phyloP scores from a whole-genome alignment of 306 rosid species.

The Quercus alba region DNA sequence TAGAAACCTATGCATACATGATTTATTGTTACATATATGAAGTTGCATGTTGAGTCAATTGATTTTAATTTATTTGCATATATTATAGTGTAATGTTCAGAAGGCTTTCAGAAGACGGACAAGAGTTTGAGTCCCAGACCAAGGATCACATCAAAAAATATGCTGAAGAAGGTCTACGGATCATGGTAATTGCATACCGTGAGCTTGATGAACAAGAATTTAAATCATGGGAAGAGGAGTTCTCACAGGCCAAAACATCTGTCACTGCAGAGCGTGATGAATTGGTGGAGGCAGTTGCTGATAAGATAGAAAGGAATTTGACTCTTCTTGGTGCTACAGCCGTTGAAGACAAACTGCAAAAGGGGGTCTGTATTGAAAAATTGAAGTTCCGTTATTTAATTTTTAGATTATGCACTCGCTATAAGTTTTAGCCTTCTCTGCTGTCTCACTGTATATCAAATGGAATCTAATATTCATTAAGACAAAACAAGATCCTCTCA shows the following conservation, averaged over 20 bases:
- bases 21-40: no score
- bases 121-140: no score
- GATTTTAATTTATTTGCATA: background rate
- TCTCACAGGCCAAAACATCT: constrained; percentile 21
- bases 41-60: background rate
- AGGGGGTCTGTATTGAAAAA: constrained; percentile 21
- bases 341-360: constrained; percentile 36
- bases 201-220: constrained; percentile 20
- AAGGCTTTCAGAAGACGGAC: constrained; percentile 26
- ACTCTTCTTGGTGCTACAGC: constrained; percentile 29
- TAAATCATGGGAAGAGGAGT: constrained; percentile 20
- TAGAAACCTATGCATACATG: background rate
- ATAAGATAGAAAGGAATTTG: constrained; percentile 28
- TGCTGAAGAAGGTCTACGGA: constrained; percentile 35
- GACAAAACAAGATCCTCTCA: background rate
- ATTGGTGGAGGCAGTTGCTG: constrained; percentile 20
- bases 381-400: background rate
- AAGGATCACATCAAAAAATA: constrained; percentile 19
- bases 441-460: background rate
- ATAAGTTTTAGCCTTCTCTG: background rate
- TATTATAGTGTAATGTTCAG: constrained; percentile 24
- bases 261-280: constrained; percentile 21
- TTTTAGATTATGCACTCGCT: background rate
- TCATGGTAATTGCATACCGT: constrained; percentile 31
- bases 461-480: background rate